These are phyloP conservation scores for Penicillium sp. DNA, from an alignment of 2,329 filamentous ascomycete species.

Conservation along the genomic window DNA sequence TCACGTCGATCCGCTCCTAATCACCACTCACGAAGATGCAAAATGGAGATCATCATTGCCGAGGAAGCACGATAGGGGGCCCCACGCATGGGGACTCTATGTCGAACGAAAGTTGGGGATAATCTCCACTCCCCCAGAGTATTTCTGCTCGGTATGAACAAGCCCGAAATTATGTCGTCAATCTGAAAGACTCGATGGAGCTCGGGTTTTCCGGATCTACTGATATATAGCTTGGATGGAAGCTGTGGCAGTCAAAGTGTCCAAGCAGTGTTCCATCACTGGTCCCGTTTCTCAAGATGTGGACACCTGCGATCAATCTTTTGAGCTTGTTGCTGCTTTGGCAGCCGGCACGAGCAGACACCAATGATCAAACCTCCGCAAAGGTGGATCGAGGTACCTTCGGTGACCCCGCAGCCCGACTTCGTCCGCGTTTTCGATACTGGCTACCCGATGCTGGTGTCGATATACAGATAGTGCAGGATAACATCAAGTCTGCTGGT, in stretches of 20 bases:
- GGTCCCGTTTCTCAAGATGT: neutral
- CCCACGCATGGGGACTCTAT: neutral
- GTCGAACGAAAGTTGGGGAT: neutral
- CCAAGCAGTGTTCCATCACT: neutral
- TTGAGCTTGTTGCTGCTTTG: conserved; percentile 11
- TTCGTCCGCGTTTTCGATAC: conserved; percentile 45
- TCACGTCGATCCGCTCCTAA: neutral
- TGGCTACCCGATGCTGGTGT: conserved; percentile 50
- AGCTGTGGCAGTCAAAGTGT: neutral
- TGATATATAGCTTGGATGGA: neutral
- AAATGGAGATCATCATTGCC: neutral
- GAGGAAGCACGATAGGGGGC: neutral
- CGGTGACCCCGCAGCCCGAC: conserved; percentile 35
- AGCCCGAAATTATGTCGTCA: neutral
- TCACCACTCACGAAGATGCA: neutral
- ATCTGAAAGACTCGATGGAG: neutral
- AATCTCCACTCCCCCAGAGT: neutral
- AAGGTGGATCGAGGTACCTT: conserved; percentile 26
- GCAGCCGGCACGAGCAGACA: conserved; percentile 11
- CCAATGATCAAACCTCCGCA: conserved; percentile 21
- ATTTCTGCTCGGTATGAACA: neutral
- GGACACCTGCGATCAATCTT: conserved; percentile 2
- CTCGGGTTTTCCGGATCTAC: neutral
- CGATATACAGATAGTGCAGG: conserved; percentile 33
- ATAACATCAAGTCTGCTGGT: conserved; percentile 41